Conservation (phyloP, 1,284 basidiomycete species). For the Rhizoctonia solani region DNA sequence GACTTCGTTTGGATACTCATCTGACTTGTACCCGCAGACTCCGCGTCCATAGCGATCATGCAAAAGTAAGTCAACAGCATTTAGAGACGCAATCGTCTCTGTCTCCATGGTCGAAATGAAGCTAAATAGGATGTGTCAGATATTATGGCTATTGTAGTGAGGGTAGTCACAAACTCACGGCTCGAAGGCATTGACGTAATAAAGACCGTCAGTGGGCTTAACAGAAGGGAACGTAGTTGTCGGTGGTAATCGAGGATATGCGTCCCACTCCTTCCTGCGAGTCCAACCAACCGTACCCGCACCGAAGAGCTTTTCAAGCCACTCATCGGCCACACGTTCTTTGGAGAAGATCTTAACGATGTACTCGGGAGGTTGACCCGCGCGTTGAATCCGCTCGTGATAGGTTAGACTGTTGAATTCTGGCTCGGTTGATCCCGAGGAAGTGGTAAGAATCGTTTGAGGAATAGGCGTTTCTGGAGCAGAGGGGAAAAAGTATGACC, state of each 20-base stretch:
- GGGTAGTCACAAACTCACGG: conserved; percentile 54
- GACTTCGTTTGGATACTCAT: conserved; percentile 25
- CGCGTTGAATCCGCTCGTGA: conserved; percentile 59
- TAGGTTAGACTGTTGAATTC: conserved; percentile 92
- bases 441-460: conserved; percentile 73
- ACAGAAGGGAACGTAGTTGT: conserved; percentile 72
- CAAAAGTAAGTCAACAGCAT: conserved; percentile 77
- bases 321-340: conserved; percentile 63
- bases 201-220: conserved; percentile 74
- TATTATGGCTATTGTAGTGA: conserved; percentile 22
- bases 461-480: conserved; percentile 55
- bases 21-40: conserved; percentile 54
- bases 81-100: conserved; percentile 80
- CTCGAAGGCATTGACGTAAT: conserved; percentile 90
- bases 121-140: conserved; percentile 47
- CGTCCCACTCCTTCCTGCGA: conserved; percentile 81
- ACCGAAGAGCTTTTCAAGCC: conserved; percentile 67
- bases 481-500: conserved; percentile 72
- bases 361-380: conserved; percentile 54
- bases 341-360: conserved; percentile 88
- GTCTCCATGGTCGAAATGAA: conserved; percentile 92
- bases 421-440: conserved; percentile 59
- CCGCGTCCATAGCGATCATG: conserved; percentile 66
- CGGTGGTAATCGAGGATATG: conserved; percentile 74
- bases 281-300: conserved; percentile 77